Conservation (phyloP, 345 rosid species). For the Melaleuca quinquenervia region DNA sequence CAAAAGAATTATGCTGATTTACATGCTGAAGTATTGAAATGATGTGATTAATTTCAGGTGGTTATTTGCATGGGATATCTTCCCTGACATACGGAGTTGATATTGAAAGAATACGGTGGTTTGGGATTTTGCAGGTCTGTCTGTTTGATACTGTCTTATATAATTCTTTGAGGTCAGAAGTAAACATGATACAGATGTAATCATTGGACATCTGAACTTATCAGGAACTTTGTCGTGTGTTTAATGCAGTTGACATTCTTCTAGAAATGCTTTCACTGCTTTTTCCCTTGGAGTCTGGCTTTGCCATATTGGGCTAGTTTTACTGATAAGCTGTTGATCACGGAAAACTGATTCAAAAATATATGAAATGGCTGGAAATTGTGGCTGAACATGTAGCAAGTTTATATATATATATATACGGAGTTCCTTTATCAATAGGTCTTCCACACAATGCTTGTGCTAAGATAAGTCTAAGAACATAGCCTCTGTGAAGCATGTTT, state of each 20-base stretch:
- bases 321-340: background rate
- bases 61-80: constrained; percentile 31
- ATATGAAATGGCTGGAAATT: background rate
- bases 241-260: background rate
- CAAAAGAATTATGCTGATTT: background rate
- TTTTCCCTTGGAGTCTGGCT: background rate
- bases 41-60: constrained; percentile 16
- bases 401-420: background rate
- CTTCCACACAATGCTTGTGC: background rate
- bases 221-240: background rate
- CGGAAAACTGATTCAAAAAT: background rate
- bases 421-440: background rate
- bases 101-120: constrained; percentile 31
- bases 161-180: background rate
- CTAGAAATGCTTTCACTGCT: background rate
- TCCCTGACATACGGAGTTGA: constrained; percentile 37
- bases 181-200: background rate
- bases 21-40: background rate
- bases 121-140: constrained; percentile 38
- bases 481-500: background rate
- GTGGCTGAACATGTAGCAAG: background rate
- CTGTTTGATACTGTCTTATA: background rate
- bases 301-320: background rate
- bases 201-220: background rate
- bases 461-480: background rate